A percentile compares a stretch with the other conserved stretches of the same genome.
phyloP scores from a whole-genome alignment of 148 eudicot genomes.

The Amaranthus hypochondriacus region DNA sequence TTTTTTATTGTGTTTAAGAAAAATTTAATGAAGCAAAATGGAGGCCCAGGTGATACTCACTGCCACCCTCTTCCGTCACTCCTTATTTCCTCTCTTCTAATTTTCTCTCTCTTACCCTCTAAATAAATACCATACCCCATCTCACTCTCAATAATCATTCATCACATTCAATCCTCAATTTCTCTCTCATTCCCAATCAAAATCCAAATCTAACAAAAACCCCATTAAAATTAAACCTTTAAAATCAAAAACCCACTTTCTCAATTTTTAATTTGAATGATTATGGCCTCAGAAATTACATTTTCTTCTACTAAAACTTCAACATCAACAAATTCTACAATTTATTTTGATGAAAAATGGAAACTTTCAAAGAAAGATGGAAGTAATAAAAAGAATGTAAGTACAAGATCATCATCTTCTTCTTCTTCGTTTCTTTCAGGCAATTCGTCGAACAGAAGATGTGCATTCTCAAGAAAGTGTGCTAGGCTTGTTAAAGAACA shows the following conservation, averaged over 20 bases:
- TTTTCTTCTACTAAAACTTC: conserved; percentile 4
- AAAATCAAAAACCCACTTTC: neutral
- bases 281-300: conserved; percentile 21
- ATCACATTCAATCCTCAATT: neutral
- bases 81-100: conserved; percentile 1
- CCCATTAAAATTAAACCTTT: neutral
- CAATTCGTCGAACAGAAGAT: conserved; percentile 43
- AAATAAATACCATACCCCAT: conserved; percentile 31
- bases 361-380: conserved; percentile 57
- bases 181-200: conserved; percentile 5
- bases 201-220: neutral
- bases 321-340: conserved; percentile 18
- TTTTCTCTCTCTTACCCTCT: conserved; percentile 1
- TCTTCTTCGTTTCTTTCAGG: conserved; percentile 29
- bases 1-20: neutral
- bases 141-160: conserved; percentile 14
- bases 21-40: conserved; percentile 24
- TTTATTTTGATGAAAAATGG: conserved; percentile 57
- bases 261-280: neutral
- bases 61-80: conserved; percentile 35
- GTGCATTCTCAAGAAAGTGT: conserved; percentile 68
- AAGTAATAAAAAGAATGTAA: conserved; percentile 24
- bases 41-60: conserved; percentile 46
- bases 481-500: conserved; percentile 72
- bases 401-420: neutral